Base-by-base conservation (phyloP, 345 rosid species). In the Linum lewisii region DNA sequence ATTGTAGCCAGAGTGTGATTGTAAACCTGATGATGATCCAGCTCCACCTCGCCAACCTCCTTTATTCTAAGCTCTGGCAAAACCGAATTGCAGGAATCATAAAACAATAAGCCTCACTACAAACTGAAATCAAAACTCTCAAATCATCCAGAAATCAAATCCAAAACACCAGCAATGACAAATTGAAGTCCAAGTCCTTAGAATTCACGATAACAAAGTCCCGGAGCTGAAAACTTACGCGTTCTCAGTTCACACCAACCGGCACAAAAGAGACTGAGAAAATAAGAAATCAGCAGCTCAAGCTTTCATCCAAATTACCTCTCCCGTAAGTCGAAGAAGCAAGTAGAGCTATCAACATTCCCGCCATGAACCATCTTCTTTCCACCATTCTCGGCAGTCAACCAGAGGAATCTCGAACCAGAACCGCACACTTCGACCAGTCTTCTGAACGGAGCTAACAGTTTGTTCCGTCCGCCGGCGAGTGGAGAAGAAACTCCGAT, bases 1-100 rank as follows among this genome's bases (percentile, higher is more conserved):
- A 82, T 87, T 0, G 67, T 71, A 59, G 94, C 87, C 58, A 86
- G 94, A 5, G 95, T 86, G 72, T 82, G 95, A 75, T 92, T 92
- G 81, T 84, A 92, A 71, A 62, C 63, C 44, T 75, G 74, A 22
- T 24, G 34, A 68, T 26, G 44, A 63, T 77, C 69, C 2, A 26
- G 1, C n/a, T 38, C 55, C 56, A 34, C 34, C 55, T 54, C 42
- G 55, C 66, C 61, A 44, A 63, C 69, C 18, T 42, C 47, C 75
- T 74, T 81, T 50, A 75, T 61, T 67, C 62, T 73, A 18, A 92
- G 71, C 58, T 79, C 97, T 86, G 77, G 66, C 47, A 42, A 42
- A 42, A 42, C 47, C 14, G 47, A 42, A 42, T 42, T 11, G 47
- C 47, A 42, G n/a, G n/a, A 7, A 42, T 71, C 16, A 1, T 52